Base-by-base conservation (phyloP, 2,329 filamentous ascomycete genomes). In the Clarireedia homoeocarpa region DNA sequence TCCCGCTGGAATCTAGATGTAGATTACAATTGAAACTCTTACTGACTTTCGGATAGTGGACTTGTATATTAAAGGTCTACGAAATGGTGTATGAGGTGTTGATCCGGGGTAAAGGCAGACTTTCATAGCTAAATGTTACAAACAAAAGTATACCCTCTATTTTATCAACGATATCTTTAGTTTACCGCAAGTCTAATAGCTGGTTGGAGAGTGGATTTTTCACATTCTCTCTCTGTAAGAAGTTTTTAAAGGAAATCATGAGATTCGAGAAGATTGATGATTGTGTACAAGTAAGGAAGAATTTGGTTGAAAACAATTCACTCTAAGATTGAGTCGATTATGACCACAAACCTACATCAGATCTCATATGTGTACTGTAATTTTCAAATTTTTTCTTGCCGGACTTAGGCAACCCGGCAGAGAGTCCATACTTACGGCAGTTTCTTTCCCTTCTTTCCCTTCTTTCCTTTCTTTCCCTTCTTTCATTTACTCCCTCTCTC, bases 11-110 rank as follows among this genome's bases (percentile, higher is more conserved):
- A 12, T 12, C 30, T 34, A 10, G 4, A 34, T 12, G 12, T 53
- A 10, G 15, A 48, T 38, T 14, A n/a, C 38, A 3, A 20, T 23
- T 48, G 26, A 26, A 45, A 20, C 6, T 26, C 20, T 45, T 52
- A 55, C 38, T 48, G 26, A 48, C 14, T 14, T 46, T 6, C 23
- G 30, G 14, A 40, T 17, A 58, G 51, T 26, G 57, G 56, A 24
- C 56, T 55, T 59, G 52, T 53, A 24, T 56, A 56, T 36, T 56
- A 42, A 42, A 47, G 7, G 23, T 9, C 15, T 23, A 17, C 5
- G 26, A 49, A 23, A 27, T 3, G 45, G 52, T n/a, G 45, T 30
- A 54, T 42, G 24, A 26, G 52, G 45, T 49, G 45, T 40, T 48
- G n/a, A 27, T 48, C n/a, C 30, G 20, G 52, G 24, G 23, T 17